Conservation (phyloP, 2,329 filamentous ascomycete genomes). For the Zymoseptoria pseudotritici region DNA sequence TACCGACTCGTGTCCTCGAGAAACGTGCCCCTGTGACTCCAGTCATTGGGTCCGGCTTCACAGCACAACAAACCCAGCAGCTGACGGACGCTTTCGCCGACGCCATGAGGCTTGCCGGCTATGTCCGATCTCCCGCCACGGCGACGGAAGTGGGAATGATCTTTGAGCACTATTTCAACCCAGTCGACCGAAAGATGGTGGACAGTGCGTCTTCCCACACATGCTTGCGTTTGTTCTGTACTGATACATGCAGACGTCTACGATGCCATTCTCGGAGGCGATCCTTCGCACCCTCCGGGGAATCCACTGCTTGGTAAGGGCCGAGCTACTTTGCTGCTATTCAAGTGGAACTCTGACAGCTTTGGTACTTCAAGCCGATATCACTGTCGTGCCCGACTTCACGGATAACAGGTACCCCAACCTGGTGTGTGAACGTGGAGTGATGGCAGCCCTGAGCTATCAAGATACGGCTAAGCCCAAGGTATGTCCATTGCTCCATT, state of each 20-base stretch:
- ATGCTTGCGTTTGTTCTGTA: not conserved
- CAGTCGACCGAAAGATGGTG: not conserved
- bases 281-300: not conserved
- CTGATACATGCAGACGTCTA: not conserved
- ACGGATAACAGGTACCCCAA: not conserved
- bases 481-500: not conserved
- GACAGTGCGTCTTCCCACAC: not conserved
- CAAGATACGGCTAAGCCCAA: not conserved
- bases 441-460: not conserved
- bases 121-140: not conserved
- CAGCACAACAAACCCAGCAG: not conserved
- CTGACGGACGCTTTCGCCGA: not conserved
- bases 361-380: not conserved
- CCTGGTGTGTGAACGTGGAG: not conserved
- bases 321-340: not conserved
- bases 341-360: not conserved
- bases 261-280: not conserved
- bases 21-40: too few relatives aligned
- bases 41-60: not conserved
- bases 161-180: not conserved
- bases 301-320: not conserved
- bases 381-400: not conserved
- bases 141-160: too few relatives aligned
- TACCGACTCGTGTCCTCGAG: not conserved
- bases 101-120: not conserved